Percentiles rank a stretch among this genome's conserved stretches.
Conservation (phyloP, 1,139 yeast genomes). For the Kodamaea anthophila region DNA sequence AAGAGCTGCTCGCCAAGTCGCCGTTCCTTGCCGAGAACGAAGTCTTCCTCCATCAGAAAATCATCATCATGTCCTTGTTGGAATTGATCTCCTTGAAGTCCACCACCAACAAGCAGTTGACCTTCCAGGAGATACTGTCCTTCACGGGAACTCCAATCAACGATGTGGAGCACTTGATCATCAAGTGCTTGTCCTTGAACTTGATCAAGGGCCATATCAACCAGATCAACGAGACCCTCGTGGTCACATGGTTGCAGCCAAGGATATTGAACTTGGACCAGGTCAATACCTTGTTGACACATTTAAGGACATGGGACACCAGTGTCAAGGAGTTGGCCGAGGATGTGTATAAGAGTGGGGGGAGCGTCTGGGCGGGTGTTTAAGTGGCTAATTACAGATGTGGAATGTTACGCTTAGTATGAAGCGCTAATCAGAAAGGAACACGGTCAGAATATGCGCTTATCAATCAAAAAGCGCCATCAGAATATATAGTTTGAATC, state of each 20-base stretch:
- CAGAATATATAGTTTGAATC: too few relatives aligned
- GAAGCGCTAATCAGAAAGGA: too few relatives aligned
- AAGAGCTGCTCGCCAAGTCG: constrained; percentile 32
- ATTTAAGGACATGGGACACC: constrained; percentile 70
- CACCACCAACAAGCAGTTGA: constrained; percentile 64
- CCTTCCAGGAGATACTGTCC: constrained; percentile 68
- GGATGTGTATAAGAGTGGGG: constrained; percentile 33
- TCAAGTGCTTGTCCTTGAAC: constrained; percentile 83
- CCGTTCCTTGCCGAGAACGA: constrained; percentile 59
- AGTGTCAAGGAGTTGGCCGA: constrained; percentile 64
- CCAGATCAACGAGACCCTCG: constrained; percentile 72
- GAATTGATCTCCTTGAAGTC: constrained; percentile 82
- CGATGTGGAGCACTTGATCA: constrained; percentile 84
- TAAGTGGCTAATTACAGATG: too few relatives aligned
- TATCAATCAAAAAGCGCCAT: too few relatives aligned
- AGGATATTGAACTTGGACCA: constrained; percentile 80
- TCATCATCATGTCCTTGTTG: constrained; percentile 84
- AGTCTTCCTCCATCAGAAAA: constrained; percentile 77
- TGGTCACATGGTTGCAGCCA: constrained; percentile 93
- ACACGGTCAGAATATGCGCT: too few relatives aligned
- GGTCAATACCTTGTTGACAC: constrained; percentile 67
- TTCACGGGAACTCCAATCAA: constrained; percentile 61
- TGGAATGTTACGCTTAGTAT: too few relatives aligned
- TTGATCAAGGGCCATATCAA: constrained; percentile 83
- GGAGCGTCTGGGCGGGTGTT: constrained; percentile 35